Evolutionary conservation across 2,329 filamentous ascomycete genomes (phyloP), one percentile per base, ranked within the genome.

Genomic region (Ophiostoma piceae): DNA sequence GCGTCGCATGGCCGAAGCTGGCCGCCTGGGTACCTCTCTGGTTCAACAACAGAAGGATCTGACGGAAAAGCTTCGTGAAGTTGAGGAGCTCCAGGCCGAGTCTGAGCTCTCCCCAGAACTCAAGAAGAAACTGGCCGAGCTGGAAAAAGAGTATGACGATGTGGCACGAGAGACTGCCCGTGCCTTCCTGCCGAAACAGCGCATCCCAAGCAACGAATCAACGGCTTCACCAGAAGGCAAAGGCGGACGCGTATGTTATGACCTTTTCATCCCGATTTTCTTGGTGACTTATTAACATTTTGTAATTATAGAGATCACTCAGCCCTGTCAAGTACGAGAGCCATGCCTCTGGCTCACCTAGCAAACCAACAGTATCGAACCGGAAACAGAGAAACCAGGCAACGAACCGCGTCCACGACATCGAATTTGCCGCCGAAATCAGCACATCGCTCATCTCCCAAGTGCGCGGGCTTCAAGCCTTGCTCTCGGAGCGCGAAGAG

Each of bases 401-500:
- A 1, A 87, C 90, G 11, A 95, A 89, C 77, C 89, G 94, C 68
- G 90, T 96, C 14, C 93, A 98, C 77, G 95, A 99, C 76, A 96
- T 99, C 77, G 93, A 97, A 75, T 96, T 99, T 77, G 95, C 94
- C n/a, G 94, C 95, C 67, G 94, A 99, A 77, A 97, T 99, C 76
- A 97, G 93, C 77, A 97, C 92, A 6, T 97, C 93, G 1, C 84
- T 99, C 68, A 89, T 99, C 68, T 89, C 91, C n/a, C 95, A 98
- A 80, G 91, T 99, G 67, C 90, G 95, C 72, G 93, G 95, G 77
- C 81, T 99, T 69, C 95, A 99, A 79, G 85, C 89, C 2, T 83
- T 96, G 19, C 84, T 99, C 12, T 86, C 90, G 0, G 93, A 98
- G 80, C 91, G 92, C 74, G 95, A 99, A 73, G 94, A 97, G 68